Percentiles rank a stretch among this genome's conserved stretches.
phyloP scores from a whole-genome alignment of 139 green algal genomes.

The Desmodesmus armatus region DNA sequence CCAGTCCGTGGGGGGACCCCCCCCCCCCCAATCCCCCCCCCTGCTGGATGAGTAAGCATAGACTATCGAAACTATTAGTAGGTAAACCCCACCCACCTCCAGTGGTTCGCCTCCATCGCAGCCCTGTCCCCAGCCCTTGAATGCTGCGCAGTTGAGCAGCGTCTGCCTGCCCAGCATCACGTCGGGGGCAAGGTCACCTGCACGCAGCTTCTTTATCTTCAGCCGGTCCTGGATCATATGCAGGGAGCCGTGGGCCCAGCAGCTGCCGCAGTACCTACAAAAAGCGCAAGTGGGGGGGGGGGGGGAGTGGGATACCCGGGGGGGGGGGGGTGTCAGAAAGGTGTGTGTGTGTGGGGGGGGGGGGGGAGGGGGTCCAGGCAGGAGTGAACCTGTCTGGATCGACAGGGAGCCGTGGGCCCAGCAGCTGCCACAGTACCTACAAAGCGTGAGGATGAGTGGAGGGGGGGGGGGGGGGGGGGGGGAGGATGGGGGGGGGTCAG shows the following conservation, averaged over 20 bases:
- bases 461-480: not conserved
- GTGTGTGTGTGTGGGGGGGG: too few relatives aligned
- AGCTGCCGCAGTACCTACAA: not conserved
- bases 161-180: constrained; percentile 67
- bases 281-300: not conserved
- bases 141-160: constrained; percentile 63
- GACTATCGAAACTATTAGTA: too few relatives aligned
- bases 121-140: constrained; percentile 51
- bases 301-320: not conserved
- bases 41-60: too few relatives aligned
- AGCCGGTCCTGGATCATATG: constrained; percentile 59
- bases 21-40: not conserved
- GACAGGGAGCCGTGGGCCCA: constrained; percentile 56
- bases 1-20: not conserved
- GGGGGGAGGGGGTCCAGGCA: too few relatives aligned
- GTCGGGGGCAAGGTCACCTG: constrained; percentile 48
- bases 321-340: not conserved
- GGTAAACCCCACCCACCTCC: too few relatives aligned
- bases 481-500: not conserved
- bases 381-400: too few relatives aligned
- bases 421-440: not conserved
- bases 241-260: constrained; percentile 56
- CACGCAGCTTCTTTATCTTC: constrained; percentile 47
- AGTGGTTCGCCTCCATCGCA: constrained; percentile 66
- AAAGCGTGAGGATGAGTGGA: not conserved